These are phyloP conservation scores for Apophysomyces sp. DNA, from an alignment of 371 early-diverging fungal genomes.

Conservation along the genomic window DNA sequence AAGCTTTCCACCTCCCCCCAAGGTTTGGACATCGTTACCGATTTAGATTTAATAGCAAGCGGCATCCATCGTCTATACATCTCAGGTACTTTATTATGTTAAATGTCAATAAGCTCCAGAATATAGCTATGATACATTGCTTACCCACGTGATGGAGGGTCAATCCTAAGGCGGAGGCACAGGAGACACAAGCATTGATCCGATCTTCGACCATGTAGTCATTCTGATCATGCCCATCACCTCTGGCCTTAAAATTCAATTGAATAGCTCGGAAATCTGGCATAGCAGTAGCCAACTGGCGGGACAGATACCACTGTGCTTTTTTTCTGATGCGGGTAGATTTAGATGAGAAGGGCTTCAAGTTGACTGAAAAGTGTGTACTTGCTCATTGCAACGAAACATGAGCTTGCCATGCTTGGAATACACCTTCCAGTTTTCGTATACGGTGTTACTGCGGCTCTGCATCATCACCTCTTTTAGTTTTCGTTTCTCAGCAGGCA, in stretches of 20 bases:
- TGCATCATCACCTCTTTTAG: slow-evolving; percentile 21
- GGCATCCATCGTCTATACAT: slow-evolving; percentile 61
- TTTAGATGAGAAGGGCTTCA: not conserved
- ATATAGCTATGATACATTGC: not conserved
- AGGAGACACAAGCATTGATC: slow-evolving; percentile 50
- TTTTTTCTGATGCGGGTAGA: slow-evolving; percentile 29
- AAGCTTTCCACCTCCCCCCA: no score
- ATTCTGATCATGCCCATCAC: slow-evolving; percentile 47
- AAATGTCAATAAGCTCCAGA: not conserved
- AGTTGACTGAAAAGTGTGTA: no score
- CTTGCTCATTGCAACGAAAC: slow-evolving; percentile 50
- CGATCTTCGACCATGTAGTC: slow-evolving; percentile 62
- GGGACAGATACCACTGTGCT: slow-evolving; percentile 53
- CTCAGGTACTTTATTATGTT: slow-evolving; percentile 41
- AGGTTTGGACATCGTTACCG: slow-evolving; percentile 24
- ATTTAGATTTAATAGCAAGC: slow-evolving; percentile 52
- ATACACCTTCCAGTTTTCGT: slow-evolving; percentile 54
- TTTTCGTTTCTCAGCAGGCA: not conserved
- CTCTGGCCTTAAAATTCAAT: slow-evolving; percentile 54
- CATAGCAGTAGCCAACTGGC: slow-evolving; percentile 35
- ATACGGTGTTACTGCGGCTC: slow-evolving; percentile 31
- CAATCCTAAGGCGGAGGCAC: slow-evolving; percentile 27
- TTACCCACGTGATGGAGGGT: slow-evolving; percentile 60
- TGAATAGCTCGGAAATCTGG: slow-evolving; percentile 39
- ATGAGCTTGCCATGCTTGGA: slow-evolving; percentile 42